Base-by-base conservation (phyloP, 148 eudicot genomes). In the Polygonum maritimum region DNA sequence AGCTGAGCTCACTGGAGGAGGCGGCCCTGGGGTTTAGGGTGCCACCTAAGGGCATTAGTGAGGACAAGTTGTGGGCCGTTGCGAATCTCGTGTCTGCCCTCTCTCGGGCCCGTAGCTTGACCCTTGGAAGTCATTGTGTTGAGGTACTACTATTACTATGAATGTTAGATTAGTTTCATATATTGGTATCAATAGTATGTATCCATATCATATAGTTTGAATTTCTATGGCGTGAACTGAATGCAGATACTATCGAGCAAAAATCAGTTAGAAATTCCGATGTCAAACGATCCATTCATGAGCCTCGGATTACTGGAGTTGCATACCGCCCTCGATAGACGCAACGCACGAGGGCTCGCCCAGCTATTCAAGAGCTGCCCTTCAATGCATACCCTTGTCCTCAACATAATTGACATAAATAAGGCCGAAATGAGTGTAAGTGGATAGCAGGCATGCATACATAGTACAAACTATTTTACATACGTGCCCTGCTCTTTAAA, bases 211-310 rank as follows among this genome's bases (percentile, higher is more conserved):
- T 26, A 26, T 26, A 26, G 31, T 26, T 26, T 26, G 31, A 26
- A 26, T 26, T 26, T 26, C 31, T 26, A 26, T 0, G 31, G 31
- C 31, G 31, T 26, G 31, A 26, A 26, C 31, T 26, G 31, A 26
- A 26, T 26, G 82, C 86, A 88, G 92, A 79, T 86, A 72, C 52
- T 86, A 48, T 86, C 86, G 3, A 80, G 47, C 74, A 77, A 82
- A 40, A 69, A 12, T 7, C 45, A 69, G 72, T 69, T 22, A 5
- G 40, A 16, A 69, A 14, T 14, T 35, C 8, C n/a, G 14, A 2
- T 69, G 10, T 39, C 22, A 22, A 77, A 74, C 10, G 76, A 75
- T 26, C 76, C 82, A 48, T 84, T 80, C 36, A 33, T 19, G 2
- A 81, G 52, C 6, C 85, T 84, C 75, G 78, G 77, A 69, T 76